A percentile compares a stretch with the other conserved stretches of the same genome.
Conservation (phyloP, 1,284 basidiomycete genomes). For the Malassezia nana region DNA sequence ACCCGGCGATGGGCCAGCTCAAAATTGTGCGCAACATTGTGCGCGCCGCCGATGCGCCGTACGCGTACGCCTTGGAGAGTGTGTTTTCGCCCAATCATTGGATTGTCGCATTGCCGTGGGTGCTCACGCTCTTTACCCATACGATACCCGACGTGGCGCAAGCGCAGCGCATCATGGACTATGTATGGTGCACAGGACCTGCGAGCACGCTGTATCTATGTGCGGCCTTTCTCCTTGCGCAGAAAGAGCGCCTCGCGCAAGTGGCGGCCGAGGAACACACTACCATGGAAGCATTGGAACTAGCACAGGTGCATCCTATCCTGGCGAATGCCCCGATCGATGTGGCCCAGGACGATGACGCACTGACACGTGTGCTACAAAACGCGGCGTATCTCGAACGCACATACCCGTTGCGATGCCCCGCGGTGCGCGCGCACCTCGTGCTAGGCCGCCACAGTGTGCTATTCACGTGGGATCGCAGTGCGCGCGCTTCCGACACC, state of each 20-base stretch:
- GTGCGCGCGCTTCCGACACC: background rate
- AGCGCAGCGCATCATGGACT: conserved; percentile 81
- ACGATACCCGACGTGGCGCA: conserved; percentile 58
- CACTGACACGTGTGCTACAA: conserved; percentile 12
- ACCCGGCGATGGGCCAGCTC: conserved; percentile 72
- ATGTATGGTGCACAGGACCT: conserved; percentile 69
- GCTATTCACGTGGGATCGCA: conserved; percentile 29
- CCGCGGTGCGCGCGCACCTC: conserved; percentile 9
- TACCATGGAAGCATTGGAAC: conserved; percentile 20
- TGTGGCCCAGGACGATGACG: background rate
- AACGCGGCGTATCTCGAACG: conserved; percentile 15
- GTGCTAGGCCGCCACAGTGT: conserved; percentile 28
- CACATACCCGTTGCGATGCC: conserved; percentile 9
- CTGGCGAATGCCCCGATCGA: conserved; percentile 14
- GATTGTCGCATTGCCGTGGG: conserved; percentile 73
- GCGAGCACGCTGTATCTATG: conserved; percentile 69
- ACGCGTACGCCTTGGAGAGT: conserved; percentile 60
- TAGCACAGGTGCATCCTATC: conserved; percentile 26
- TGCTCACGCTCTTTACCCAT: conserved; percentile 81
- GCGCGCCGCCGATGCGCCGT: conserved; percentile 61
- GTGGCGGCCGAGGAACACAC: conserved; percentile 11
- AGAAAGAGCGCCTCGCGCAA: conserved; percentile 14
- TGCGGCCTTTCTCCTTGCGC: conserved; percentile 58
- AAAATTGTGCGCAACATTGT: conserved; percentile 63
- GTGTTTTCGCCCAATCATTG: conserved; percentile 55